Base-by-base conservation (phyloP, 148 eudicot species). In the Persicaria maculosa region DNA sequence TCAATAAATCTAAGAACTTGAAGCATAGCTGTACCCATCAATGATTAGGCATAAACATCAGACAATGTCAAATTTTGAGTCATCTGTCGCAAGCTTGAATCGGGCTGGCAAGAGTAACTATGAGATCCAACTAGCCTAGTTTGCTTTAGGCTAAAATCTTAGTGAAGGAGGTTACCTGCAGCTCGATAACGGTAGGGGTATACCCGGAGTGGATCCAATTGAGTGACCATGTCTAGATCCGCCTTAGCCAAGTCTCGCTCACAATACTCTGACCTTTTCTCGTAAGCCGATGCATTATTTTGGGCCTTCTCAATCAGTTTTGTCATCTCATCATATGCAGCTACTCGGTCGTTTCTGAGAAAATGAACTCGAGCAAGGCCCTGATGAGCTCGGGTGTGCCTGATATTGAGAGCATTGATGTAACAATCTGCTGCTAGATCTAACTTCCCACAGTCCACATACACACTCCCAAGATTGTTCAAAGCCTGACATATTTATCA, bases 161-260 rank as follows among this genome's bases (percentile, higher is more conserved):
- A 52, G 55, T 15, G n/a, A 52, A 52, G 17, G n/a, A 71, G 31
- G 61, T 77, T 77, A 95, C 99, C 99, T 83, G 99, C 99, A 48
- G 99, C 99, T 77, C 99, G 87, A 74, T 92, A 95, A 75, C 99
- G 84, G 79, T 95, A 95, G 53, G 99, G 99, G 68, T 92, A 95
- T 47, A 91, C 93, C 68, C 99, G 91, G 73, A 95, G 87, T 19
- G 99, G 99, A 77, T 95, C 99, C 53, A 95, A 80, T 52, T 75
- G 83, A 47, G 99, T 87, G 70, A 91, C 97, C 91, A 89, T 95
- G 75, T 87, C 87, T 5, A 95, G 88, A 85, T 95, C 99, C 44
- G 83, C 84, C 80, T 91, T 95, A 74, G 97, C 88, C 83, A 82
- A 78, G 72, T 92, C 99, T 52, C 97, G 92, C 36, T 95, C 99